These are phyloP conservation scores for Acanthochlamys bracteata DNA, from an alignment of 106 monocot genomes.

Conservation along the genomic window DNA sequence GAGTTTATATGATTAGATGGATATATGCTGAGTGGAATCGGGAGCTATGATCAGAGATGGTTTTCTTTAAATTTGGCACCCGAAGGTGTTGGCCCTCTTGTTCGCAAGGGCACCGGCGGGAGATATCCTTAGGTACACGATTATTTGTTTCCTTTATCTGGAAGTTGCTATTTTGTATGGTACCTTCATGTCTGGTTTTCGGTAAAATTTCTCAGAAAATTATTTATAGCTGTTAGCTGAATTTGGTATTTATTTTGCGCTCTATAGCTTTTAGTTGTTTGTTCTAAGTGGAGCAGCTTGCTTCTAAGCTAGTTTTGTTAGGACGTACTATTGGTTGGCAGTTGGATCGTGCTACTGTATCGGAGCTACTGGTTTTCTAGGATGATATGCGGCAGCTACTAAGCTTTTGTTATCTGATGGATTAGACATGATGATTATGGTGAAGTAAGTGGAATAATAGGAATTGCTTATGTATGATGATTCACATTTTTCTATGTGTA, in stretches of 20 bases:
- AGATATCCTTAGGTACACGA: slow-evolving; percentile 73
- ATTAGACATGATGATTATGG: too few relatives aligned
- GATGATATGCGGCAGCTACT: slow-evolving; percentile 97
- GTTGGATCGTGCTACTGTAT: slow-evolving; percentile 93
- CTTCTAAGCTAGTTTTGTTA: not conserved
- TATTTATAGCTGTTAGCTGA: too few relatives aligned
- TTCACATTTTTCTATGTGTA: slow-evolving; percentile 17
- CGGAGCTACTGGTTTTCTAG: slow-evolving; percentile 99
- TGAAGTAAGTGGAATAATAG: too few relatives aligned
- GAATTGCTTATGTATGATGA: not conserved
- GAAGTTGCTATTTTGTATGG: not conserved
- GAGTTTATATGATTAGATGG: not conserved
- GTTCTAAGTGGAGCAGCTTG: not conserved
- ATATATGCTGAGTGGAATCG: not conserved
- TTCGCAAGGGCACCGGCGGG: slow-evolving; percentile 94
- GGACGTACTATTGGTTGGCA: slow-evolving; percentile 13
- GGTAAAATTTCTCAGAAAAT: too few relatives aligned
- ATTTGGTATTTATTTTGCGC: too few relatives aligned
- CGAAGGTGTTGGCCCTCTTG: slow-evolving; percentile 70
- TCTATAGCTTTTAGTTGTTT: too few relatives aligned
- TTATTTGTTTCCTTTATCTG: not conserved
- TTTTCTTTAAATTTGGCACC: slow-evolving; percentile 44
- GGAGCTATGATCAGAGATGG: slow-evolving; percentile 26
- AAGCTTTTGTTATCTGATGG: slow-evolving; percentile 10
- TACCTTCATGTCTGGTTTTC: not conserved